These are phyloP conservation scores for Podospora didyma DNA, from an alignment of 495 filamentous ascomycete species.

Conservation along the genomic window DNA sequence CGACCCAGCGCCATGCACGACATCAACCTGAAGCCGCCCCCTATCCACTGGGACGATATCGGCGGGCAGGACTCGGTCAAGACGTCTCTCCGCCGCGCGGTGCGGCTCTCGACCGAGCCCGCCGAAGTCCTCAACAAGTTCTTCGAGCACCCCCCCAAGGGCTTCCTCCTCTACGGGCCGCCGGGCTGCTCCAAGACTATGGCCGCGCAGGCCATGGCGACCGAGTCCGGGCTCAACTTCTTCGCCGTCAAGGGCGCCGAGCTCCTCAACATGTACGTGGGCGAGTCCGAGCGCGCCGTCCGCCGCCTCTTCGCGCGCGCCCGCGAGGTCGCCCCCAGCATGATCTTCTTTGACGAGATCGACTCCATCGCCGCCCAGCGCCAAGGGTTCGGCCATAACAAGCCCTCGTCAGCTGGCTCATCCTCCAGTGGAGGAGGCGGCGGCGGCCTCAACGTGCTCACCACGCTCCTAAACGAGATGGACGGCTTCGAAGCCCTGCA, in stretches of 20 bases:
- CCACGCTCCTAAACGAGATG: conserved; percentile 92
- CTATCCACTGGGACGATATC: conserved; percentile 84
- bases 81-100: conserved; percentile 41
- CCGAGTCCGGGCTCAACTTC: conserved; percentile 89
- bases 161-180: conserved; percentile 87
- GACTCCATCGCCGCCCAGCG: conserved; percentile 84
- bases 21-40: conserved; percentile 82
- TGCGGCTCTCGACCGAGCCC: conserved; percentile 34
- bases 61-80: conserved; percentile 85
- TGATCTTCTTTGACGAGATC: conserved; percentile 99
- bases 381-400: conserved; percentile 34
- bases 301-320: conserved; percentile 87
- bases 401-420: no score
- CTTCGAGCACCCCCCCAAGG: conserved; percentile 58
- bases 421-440: background rate
- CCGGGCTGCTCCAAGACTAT: conserved; percentile 97
- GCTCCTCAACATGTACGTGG: conserved; percentile 94
- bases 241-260: conserved; percentile 96
- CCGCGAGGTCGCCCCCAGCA: conserved; percentile 78
- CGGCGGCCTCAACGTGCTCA: conserved; percentile 74
- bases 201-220: conserved; percentile 87
- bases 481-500: conserved; percentile 86
- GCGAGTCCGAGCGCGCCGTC: conserved; percentile 87
- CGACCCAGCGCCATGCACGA: conserved; percentile 87
- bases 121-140: conserved; percentile 55